Conservation (phyloP, 805 yeast genomes). For the Saccharomyces eubayanus region DNA sequence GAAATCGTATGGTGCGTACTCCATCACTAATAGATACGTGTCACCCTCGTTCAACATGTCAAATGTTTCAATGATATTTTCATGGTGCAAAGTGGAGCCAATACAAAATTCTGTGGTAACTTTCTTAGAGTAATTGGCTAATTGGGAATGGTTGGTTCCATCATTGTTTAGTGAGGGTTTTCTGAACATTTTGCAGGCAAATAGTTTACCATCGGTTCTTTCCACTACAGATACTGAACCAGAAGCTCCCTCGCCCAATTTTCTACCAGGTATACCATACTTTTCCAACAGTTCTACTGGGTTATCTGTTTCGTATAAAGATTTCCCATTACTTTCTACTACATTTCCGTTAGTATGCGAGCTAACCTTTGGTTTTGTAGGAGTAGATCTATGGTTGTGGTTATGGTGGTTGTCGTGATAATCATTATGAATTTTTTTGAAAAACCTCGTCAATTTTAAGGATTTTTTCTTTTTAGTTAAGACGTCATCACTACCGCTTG, state of each 20-base stretch:
- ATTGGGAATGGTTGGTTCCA: conserved; percentile 44
- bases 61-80: conserved; percentile 70
- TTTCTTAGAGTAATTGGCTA: conserved; percentile 59
- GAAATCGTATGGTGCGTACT: conserved; percentile 84
- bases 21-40: conserved; percentile 74
- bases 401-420: not conserved
- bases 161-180: conserved; percentile 2
- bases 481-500: not conserved
- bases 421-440: conserved; percentile 35
- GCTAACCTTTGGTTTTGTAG: not conserved
- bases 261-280: conserved; percentile 66
- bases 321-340: conserved; percentile 16
- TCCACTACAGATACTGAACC: conserved; percentile 82
- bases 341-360: not conserved
- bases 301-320: conserved; percentile 34
- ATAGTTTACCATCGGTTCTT: conserved; percentile 51
- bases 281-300: conserved; percentile 42
- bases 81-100: conserved; percentile 70
- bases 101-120: conserved; percentile 76
- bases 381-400: conserved; percentile 1
- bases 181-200: conserved; percentile 71
- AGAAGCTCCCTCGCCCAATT: conserved; percentile 88
- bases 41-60: conserved; percentile 66
- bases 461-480: conserved; percentile 13
- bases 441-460: conserved; percentile 39